Evolutionary conservation across 2,329 filamentous ascomycete genomes (phyloP), one percentile per base, ranked within the genome.

Genomic region (Hypoxylon sp.): DNA sequence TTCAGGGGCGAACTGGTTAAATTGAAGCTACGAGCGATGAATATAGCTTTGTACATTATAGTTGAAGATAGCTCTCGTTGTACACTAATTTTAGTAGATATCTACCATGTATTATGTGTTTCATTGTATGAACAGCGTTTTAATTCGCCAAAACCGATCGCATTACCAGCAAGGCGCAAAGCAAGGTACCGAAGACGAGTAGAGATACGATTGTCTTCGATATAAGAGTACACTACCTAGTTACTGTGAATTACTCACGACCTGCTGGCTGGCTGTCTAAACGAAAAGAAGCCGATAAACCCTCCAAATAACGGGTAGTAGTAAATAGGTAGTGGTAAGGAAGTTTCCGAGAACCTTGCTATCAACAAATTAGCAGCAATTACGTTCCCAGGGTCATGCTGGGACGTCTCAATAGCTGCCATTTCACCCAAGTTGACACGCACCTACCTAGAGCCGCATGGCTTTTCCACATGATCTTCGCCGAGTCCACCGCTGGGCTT

Each of bases 21-120:
- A 34, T 48, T 24, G 37, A 47, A 49, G 39, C 7, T 32, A 48
- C n/a, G 32, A 24, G 44, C 10, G 44, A 41, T 39, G 55, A 59
- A 50, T 34, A 13, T 17, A 17, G 20, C 11, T 22, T 47, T 63
- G 50, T 63, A 51, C 50, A 49, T 47, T 47, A 39, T 26, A 44
- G 20, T 34, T 17, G 4, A 2, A 15, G 15, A 41, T 54, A n/a
- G 7, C n/a, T 26, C 24, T 26, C 22, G 5, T 22, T 44, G 26
- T 54, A 54, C 46, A 20, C 1, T 44, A 44, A 15, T 34, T 34
- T 34, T 34, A 2, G 32, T 34, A 34, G 13, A 13, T 15, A 15
- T 41, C 37, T 41, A 41, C n/a, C 15, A 41, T 19, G n/a, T 34
- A 34, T 2, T 34, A 34, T 34, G 15, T 26, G 34, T 20, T 37